phyloP scores from a whole-genome alignment of 176 grass and related monocot genomes.

The Zea luxurians region DNA sequence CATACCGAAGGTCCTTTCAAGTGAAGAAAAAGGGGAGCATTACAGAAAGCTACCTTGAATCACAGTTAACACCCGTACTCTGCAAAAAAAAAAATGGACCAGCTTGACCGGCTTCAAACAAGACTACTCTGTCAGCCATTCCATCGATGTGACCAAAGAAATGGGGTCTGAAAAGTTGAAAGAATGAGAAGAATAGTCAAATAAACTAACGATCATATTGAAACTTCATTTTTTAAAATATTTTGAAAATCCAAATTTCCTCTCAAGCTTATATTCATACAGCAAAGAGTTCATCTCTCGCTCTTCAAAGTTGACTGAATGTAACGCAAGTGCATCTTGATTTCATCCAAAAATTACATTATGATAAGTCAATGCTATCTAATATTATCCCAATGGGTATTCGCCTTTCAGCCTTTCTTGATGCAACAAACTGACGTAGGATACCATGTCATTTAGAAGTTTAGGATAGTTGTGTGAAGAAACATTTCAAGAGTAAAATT shows the following conservation, averaged over 20 bases:
- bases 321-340: neutral
- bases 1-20: neutral
- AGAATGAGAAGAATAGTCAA: neutral
- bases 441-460: neutral
- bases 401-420: neutral
- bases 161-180: slow-evolving; percentile 62
- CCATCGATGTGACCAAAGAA: slow-evolving; percentile 82
- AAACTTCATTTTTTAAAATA: neutral
- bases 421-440: too few species aligned
- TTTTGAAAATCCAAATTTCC: neutral
- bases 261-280: neutral
- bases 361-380: neutral
- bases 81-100: slow-evolving; percentile 69
- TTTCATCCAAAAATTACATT: neutral
- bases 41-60: slow-evolving; percentile 69
- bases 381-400: neutral
- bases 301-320: slow-evolving; percentile 4
- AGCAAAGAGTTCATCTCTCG: neutral
- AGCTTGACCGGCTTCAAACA: slow-evolving; percentile 83
- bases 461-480: neutral
- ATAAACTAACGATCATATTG: neutral
- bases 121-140: slow-evolving; percentile 62
- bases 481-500: neutral
- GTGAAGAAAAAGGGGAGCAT: neutral
- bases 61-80: slow-evolving; percentile 58